Evolutionary conservation across 1,139 yeast genomes (phyloP).

Genomic region (Debaryomyces sp.): DNA sequence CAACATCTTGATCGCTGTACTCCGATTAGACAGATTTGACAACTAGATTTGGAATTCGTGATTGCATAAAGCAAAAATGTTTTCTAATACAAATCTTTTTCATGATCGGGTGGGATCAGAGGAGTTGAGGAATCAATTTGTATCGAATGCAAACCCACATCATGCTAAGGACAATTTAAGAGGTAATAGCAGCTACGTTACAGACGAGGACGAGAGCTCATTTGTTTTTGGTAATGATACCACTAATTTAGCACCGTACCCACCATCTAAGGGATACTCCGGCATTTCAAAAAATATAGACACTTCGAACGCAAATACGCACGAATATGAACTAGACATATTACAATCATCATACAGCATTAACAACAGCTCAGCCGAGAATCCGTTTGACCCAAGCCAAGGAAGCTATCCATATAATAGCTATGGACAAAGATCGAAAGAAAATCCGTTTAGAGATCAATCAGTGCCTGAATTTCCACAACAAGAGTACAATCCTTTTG

Average conservation of each 20-base stretch:
- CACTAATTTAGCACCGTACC: background rate
- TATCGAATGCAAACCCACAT: slow-evolving; percentile 7
- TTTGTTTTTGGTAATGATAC: background rate
- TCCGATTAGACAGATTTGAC: background rate
- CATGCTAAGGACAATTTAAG: background rate
- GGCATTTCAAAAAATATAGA: background rate
- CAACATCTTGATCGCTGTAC: background rate
- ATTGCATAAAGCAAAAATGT: background rate
- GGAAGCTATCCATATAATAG: slow-evolving; percentile 8
- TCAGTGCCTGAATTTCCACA: slow-evolving; percentile 10
- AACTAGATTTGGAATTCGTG: background rate
- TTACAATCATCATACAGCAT: background rate
- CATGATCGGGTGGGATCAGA: slow-evolving; percentile 1
- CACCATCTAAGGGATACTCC: background rate
- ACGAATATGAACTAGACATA: slow-evolving; percentile 2
- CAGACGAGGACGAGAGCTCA: slow-evolving; percentile 2
- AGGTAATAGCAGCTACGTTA: background rate
- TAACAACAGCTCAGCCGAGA: slow-evolving; percentile 17
- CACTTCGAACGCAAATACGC: slow-evolving; percentile 1
- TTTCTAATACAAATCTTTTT: slow-evolving; percentile 1
- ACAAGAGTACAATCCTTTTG: slow-evolving; percentile 6
- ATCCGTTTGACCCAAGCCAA: slow-evolving; percentile 16
- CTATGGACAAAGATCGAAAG: slow-evolving; percentile 9
- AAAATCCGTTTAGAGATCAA: slow-evolving; percentile 18
- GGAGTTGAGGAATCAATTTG: slow-evolving; percentile 9